Conservation (phyloP, 768 basidiomycete genomes). For the Leccinellum albellum region DNA sequence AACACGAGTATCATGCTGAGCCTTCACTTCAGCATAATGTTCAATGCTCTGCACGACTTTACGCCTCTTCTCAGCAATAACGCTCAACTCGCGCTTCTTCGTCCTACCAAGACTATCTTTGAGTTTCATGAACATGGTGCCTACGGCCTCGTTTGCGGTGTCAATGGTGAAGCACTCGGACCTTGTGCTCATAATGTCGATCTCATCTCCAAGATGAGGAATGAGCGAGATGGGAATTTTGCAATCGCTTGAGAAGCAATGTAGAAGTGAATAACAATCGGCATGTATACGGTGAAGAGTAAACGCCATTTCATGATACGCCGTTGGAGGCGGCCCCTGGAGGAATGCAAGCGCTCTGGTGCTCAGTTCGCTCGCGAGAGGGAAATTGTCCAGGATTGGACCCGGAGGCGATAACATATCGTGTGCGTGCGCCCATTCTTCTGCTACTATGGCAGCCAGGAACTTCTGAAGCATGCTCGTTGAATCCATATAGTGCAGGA, state of each 20-base stretch:
- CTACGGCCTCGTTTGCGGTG: constrained; percentile 69
- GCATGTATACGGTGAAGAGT: constrained; percentile 73
- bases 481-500: constrained; percentile 79
- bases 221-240: constrained; percentile 79
- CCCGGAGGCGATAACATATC: constrained; percentile 32
- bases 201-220: constrained; percentile 71
- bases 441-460: constrained; percentile 77
- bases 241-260: constrained; percentile 80
- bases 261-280: constrained; percentile 79
- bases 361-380: constrained; percentile 65
- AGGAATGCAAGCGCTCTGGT: constrained; percentile 67
- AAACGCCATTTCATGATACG: constrained; percentile 89
- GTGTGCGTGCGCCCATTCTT: constrained; percentile 83
- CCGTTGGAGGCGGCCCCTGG: constrained; percentile 67
- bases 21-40: constrained; percentile 77
- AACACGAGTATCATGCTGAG: constrained; percentile 81
- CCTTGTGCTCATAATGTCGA: constrained; percentile 68
- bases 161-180: constrained; percentile 73
- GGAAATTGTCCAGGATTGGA: constrained; percentile 52
- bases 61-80: constrained; percentile 71
- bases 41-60: constrained; percentile 70
- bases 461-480: constrained; percentile 90
- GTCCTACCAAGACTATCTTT: constrained; percentile 70
- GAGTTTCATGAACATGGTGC: constrained; percentile 66
- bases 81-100: constrained; percentile 70